Conservation (phyloP, 345 rosid genomes). For the Theobroma cacao region DNA sequence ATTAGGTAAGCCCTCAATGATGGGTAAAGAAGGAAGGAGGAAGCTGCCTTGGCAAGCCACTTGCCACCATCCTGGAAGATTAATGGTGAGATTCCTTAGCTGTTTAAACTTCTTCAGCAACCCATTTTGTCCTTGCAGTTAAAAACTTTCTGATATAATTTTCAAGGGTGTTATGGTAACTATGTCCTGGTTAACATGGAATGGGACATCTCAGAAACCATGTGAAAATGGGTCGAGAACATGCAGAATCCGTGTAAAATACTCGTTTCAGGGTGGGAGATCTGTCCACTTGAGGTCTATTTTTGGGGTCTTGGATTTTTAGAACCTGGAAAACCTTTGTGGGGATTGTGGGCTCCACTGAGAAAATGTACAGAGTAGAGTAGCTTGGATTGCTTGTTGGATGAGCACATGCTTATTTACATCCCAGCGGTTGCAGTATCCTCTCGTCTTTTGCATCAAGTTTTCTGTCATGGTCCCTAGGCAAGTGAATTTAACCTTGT, state of each 20-base stretch:
- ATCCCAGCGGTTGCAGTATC: slow-evolving; percentile 1
- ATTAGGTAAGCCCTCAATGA: neutral
- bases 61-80: slow-evolving; percentile 1
- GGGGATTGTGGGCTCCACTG: slow-evolving; percentile 31
- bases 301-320: slow-evolving; percentile 23
- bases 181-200: slow-evolving; percentile 3
- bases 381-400: slow-evolving; percentile 21
- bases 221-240: slow-evolving; percentile 57
- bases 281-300: slow-evolving; percentile 11
- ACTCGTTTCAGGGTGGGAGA: slow-evolving; percentile 28
- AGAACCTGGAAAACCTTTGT: slow-evolving; percentile 19
- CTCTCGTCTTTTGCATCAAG: slow-evolving; percentile 15
- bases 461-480: slow-evolving; percentile 1
- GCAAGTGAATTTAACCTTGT: slow-evolving; percentile 13
- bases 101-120: neutral
- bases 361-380: slow-evolving; percentile 23
- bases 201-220: slow-evolving; percentile 42
- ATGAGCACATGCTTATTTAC: slow-evolving; percentile 35
- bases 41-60: slow-evolving; percentile 19
- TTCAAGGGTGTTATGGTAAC: slow-evolving; percentile 10
- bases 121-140: slow-evolving; percentile 13
- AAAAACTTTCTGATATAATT: neutral
- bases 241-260: slow-evolving; percentile 57
- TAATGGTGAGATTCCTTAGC: slow-evolving; percentile 23
- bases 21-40: slow-evolving; percentile 19